Base-by-base conservation (phyloP, 176 grass and related monocot species). In the Saccharum spontaneum region DNA sequence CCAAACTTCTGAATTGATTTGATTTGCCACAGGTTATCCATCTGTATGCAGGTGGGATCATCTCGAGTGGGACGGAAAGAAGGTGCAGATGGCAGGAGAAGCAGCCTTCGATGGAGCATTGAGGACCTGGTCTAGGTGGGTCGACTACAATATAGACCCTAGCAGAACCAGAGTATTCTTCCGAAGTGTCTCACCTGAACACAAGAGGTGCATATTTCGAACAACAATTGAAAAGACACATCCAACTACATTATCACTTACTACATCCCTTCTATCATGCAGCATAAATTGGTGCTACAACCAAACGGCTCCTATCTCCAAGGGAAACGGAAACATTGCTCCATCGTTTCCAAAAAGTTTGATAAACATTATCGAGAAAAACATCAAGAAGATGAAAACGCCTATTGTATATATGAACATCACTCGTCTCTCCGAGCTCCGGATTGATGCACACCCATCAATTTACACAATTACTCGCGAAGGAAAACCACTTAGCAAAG, bases 221-320 rank as follows among this genome's bases (percentile, higher is more conserved):
- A 40, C 22, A 67, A 11, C 59, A 0, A 45, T 7, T 24, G 12
- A 62, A 60, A 3, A 60, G 57, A 11, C 57, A 61, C 59, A 12
- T 26, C 59, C 59, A 24, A 12, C 59, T 26, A 62, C 9, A 12
- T 62, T 62, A 5, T 34, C 45, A 75, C 67, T 72, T 23, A 81
- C 1, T 23, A 12, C 44, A 26, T 24, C 37, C 28, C 14, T 44
- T 24, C 13, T 44, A 26, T 40, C 10, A 5, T 75, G 67, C 92
- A 91, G 89, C 60, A 22, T 31, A 39, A 86, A 83, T 55, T 89
- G 87, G 89, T 91, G 89, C 85, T 85, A 91, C 74, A 91, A 94
- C 68, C 77, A 90, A 44, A 87, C 80, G 0, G 4, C 20, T 0
- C 88, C 88, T 5, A 45, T 95, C 48, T 62, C 71, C 26, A 81